Evolutionary conservation across 2,329 filamentous ascomycete genomes (phyloP).

Genomic region (Fusarium anguioides): DNA sequence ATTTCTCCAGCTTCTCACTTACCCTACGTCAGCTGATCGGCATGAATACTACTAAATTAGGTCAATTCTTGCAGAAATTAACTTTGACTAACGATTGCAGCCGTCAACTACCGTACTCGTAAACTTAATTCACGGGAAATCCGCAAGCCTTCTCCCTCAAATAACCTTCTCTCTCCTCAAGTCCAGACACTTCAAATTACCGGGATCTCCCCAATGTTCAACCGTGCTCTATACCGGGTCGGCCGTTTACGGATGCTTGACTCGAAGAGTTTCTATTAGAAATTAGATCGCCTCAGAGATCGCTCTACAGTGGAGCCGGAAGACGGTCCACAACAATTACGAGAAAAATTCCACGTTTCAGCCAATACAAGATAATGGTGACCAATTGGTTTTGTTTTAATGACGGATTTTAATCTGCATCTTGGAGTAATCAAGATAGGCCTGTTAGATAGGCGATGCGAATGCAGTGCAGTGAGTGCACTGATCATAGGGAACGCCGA

Average conservation of each 20-base stretch:
- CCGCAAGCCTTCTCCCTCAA: too few species aligned
- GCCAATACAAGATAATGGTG: constrained; percentile 20
- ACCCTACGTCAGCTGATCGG: constrained; percentile 17
- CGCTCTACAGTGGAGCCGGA: constrained; percentile 9
- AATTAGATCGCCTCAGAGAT: constrained; percentile 29
- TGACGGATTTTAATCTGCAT: constrained; percentile 29
- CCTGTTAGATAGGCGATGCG: constrained; percentile 31
- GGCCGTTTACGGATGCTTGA: constrained; percentile 27
- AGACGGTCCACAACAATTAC: constrained; percentile 23
- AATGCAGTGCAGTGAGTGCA: constrained; percentile 5
- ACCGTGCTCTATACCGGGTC: constrained; percentile 14
- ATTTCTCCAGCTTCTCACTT: not conserved
- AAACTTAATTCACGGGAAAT: too few species aligned
- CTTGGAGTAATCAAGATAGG: constrained; percentile 27
- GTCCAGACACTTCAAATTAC: not conserved
- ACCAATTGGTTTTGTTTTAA: constrained; percentile 36
- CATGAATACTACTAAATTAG: not conserved
- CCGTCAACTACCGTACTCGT: constrained; percentile 7
- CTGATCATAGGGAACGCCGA: constrained; percentile 21
- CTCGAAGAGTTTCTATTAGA: constrained; percentile 30
- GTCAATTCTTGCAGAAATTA: not conserved
- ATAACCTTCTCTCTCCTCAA: not conserved
- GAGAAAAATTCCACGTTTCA: constrained; percentile 10
- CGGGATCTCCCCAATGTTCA: not conserved
- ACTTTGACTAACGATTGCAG: not conserved